These are phyloP conservation scores for Dictyostelium capitatum DNA, from an alignment of 78 protist genomes.

Conservation along the genomic window DNA sequence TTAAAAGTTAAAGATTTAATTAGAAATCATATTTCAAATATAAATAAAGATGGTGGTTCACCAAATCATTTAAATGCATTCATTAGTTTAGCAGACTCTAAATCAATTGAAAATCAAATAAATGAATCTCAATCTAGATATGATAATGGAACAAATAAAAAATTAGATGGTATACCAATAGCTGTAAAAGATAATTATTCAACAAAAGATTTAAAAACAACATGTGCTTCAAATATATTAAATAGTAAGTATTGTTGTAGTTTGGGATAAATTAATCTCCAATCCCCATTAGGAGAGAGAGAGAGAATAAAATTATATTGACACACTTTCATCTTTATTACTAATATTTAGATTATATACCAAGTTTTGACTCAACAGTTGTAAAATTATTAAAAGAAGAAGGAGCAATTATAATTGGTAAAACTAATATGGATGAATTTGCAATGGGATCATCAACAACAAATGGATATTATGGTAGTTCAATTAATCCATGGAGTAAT, in stretches of 20 bases:
- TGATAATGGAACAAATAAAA: not conserved
- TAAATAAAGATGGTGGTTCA: not conserved
- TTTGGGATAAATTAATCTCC: not conserved
- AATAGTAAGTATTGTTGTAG: not conserved
- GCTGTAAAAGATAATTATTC: constrained; percentile 91
- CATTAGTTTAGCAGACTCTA: not conserved
- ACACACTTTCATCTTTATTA: not conserved
- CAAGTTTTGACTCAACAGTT: constrained; percentile 88
- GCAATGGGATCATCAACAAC: constrained; percentile 89
- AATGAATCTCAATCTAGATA: not conserved
- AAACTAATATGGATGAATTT: constrained; percentile 95
- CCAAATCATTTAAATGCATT: constrained; percentile 8
- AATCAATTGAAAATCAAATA: not conserved
- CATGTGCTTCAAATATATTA: constrained; percentile 87
- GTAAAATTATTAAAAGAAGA: constrained; percentile 47
- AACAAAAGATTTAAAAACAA: constrained; percentile 64
- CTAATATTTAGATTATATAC: constrained; percentile 67
- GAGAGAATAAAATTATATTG: not conserved
- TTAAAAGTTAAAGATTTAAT: constrained; percentile 15
- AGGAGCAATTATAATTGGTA: constrained; percentile 93
- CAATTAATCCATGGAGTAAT: constrained; percentile 52
- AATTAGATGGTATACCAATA: constrained; percentile 89
- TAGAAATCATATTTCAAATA: not conserved
- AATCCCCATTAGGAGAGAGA: not conserved
- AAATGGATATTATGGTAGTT: not conserved